Evolutionary conservation across 2,329 filamentous ascomycete species (phyloP).

Genomic region (Xylariaceae sp.): DNA sequence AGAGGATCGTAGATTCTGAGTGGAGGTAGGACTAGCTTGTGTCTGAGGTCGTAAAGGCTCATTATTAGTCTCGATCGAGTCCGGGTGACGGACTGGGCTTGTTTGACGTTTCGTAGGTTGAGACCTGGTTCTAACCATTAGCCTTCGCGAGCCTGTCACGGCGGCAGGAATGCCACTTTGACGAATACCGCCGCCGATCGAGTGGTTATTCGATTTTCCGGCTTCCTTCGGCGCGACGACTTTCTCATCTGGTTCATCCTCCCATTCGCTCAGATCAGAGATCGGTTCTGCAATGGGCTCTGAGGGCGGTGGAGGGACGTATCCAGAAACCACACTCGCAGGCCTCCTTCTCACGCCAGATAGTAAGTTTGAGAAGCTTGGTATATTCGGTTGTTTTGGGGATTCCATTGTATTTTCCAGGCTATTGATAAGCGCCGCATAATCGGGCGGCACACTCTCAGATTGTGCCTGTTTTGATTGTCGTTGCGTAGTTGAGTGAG

Average conservation of each 20-base stretch:
- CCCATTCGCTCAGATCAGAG: slow-evolving; percentile 52
- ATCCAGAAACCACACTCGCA: slow-evolving; percentile 5
- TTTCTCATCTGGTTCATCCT: slow-evolving; percentile 38
- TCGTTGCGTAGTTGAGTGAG: slow-evolving; percentile 40
- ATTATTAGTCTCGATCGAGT: neutral
- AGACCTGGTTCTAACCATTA: slow-evolving; percentile 2
- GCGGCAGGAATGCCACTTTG: slow-evolving; percentile 8
- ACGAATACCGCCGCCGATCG: neutral
- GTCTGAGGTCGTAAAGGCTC: slow-evolving; percentile 1
- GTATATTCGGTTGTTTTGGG: slow-evolving; percentile 26
- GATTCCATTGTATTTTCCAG: slow-evolving; percentile 40
- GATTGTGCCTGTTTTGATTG: slow-evolving; percentile 9
- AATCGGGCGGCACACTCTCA: slow-evolving; percentile 36
- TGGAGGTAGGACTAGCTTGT: neutral
- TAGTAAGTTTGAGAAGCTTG: slow-evolving; percentile 26
- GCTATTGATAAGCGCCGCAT: slow-evolving; percentile 39
- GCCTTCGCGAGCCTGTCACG: slow-evolving; percentile 3
- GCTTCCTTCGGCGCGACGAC: slow-evolving; percentile 5
- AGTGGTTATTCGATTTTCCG: neutral
- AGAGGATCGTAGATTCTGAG: neutral
- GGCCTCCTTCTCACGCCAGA: slow-evolving; percentile 15
- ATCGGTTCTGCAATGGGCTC: slow-evolving; percentile 25
- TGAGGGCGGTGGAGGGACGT: slow-evolving; percentile 1
- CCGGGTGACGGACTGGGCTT: slow-evolving; percentile 3
- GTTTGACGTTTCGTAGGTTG: slow-evolving; percentile 5